Evolutionary conservation across 1,284 basidiomycete species (phyloP).

Genomic region (Ustilago shanxiensis): DNA sequence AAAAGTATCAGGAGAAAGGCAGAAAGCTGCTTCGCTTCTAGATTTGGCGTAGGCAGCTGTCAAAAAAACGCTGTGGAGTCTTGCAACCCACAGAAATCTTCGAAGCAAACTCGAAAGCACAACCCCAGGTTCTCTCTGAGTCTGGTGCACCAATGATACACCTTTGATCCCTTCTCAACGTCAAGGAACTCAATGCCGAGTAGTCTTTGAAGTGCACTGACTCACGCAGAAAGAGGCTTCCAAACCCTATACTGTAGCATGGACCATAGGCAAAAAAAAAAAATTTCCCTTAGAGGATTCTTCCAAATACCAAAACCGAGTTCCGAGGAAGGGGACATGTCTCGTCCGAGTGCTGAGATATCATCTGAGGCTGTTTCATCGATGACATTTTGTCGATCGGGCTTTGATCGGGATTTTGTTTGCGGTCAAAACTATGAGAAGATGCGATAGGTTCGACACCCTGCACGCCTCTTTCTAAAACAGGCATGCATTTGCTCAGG

Average conservation of each 20-base stretch:
- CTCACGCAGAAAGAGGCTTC: not conserved
- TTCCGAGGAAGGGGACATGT: too few relatives aligned
- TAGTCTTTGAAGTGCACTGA: too few relatives aligned
- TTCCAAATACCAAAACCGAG: too few relatives aligned
- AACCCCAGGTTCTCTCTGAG: not conserved
- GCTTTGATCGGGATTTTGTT: not conserved
- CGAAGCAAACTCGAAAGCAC: not conserved
- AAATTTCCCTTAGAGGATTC: too few relatives aligned
- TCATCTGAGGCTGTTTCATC: too few relatives aligned
- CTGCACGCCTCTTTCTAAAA: not conserved
- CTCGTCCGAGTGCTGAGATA: too few relatives aligned
- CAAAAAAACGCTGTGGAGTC: constrained; percentile 16
- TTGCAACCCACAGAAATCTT: constrained; percentile 13
- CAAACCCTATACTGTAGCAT: not conserved
- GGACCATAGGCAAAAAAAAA: too few relatives aligned
- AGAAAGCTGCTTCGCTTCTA: constrained; percentile 3
- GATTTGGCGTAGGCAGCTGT: constrained; percentile 18
- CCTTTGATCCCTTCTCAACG: not conserved
- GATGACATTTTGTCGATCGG: too few relatives aligned
- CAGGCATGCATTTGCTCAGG: not conserved
- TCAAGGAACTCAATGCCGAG: too few relatives aligned
- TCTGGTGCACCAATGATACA: constrained; percentile 2
- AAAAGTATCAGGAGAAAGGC: not conserved
- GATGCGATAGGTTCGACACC: not conserved
- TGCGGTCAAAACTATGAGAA: not conserved